Evolutionary conservation across 176 grass and related monocot species (phyloP).

Genomic region (Musa schizocarpa): DNA sequence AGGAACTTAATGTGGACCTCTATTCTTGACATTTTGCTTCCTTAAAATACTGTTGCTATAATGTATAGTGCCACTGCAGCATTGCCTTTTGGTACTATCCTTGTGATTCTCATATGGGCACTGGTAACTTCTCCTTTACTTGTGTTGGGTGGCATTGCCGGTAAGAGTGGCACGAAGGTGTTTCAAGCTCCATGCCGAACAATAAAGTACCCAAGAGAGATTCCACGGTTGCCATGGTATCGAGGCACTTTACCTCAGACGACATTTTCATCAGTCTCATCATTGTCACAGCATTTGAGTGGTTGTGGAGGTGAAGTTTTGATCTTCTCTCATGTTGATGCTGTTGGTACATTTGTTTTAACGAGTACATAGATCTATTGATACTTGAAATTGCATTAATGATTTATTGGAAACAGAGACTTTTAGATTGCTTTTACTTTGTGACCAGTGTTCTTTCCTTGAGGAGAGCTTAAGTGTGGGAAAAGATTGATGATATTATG

Average conservation of each 20-base stretch:
- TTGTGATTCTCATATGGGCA: conserved; percentile 5
- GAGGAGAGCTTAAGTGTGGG: no score
- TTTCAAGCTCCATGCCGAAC: conserved; percentile 2
- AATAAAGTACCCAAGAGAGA: neutral
- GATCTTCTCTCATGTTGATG: neutral
- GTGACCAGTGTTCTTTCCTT: no score
- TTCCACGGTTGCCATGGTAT: neutral
- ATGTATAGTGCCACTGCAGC: no score
- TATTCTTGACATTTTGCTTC: conserved; percentile 5
- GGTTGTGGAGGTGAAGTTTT: neutral
- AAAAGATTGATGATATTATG: no score
- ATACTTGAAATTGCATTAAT: neutral
- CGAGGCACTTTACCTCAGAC: neutral
- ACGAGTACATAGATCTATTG: neutral
- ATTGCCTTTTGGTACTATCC: neutral
- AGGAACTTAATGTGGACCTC: conserved; percentile 1
- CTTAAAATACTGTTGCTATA: neutral
- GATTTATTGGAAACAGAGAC: neutral
- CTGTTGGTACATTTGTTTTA: neutral
- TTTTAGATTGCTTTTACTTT: neutral
- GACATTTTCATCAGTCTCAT: neutral
- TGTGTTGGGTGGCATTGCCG: neutral
- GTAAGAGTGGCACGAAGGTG: neutral
- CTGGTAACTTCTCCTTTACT: conserved; percentile 1
- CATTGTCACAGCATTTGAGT: neutral